Evolutionary conservation across 2,329 filamentous ascomycete species (phyloP).

Genomic region (Talaromyces rugulosus): DNA sequence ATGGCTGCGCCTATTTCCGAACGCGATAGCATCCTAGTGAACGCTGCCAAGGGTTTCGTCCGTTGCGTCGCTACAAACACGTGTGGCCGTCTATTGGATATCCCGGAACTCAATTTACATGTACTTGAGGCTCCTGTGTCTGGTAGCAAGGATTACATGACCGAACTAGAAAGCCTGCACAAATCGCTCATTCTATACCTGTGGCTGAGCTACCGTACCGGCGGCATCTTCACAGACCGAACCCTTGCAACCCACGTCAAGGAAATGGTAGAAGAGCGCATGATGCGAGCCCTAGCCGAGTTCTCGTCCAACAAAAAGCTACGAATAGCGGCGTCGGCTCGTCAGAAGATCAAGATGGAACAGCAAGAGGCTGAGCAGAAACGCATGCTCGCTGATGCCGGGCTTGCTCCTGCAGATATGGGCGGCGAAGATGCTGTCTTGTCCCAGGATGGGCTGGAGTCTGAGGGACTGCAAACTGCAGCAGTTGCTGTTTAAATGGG

Average conservation of each 20-base stretch:
- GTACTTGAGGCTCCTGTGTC: conserved; percentile 58
- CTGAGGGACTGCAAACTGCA: not conserved
- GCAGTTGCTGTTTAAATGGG: not conserved
- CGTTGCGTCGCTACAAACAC: conserved; percentile 63
- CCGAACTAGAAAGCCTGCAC: conserved; percentile 71
- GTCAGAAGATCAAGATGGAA: conserved; percentile 33
- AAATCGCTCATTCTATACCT: conserved; percentile 79
- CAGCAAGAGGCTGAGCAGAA: conserved; percentile 30
- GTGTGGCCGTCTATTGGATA: conserved; percentile 66
- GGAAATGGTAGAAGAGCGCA: conserved; percentile 68
- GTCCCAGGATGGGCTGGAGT: not conserved
- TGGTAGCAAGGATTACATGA: conserved; percentile 55
- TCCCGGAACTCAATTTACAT: conserved; percentile 67
- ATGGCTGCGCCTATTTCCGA: conserved; percentile 64
- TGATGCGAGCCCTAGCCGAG: conserved; percentile 59
- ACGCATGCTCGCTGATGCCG: conserved; percentile 20
- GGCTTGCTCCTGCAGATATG: not conserved
- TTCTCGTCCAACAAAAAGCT: conserved; percentile 48
- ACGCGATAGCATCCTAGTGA: conserved; percentile 39
- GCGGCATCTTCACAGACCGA: conserved; percentile 72
- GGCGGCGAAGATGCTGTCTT: not conserved
- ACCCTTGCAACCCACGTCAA: conserved; percentile 76
- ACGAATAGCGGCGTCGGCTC: conserved; percentile 34
- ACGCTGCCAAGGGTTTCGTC: conserved; percentile 62
- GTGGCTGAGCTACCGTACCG: conserved; percentile 89